These are phyloP conservation scores for Platanthera guangdongensis DNA, from an alignment of 106 monocot genomes.

Conservation along the genomic window DNA sequence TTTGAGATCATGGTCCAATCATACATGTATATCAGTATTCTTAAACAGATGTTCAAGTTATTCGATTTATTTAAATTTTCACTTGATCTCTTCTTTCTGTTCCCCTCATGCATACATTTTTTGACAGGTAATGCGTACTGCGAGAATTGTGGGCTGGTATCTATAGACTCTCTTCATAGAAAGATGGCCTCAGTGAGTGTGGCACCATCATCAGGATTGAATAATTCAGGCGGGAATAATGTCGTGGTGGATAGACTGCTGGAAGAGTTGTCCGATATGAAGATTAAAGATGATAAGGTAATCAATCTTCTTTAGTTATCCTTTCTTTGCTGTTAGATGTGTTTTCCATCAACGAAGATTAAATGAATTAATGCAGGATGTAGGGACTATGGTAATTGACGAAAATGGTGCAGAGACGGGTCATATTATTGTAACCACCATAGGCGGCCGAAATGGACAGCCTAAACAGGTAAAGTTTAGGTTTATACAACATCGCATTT, in stretches of 20 bases:
- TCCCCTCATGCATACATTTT: neutral
- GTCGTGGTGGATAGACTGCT: slow-evolving; percentile 15
- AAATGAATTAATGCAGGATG: slow-evolving; percentile 15
- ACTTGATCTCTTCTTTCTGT: neutral
- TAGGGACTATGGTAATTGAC: slow-evolving; percentile 20
- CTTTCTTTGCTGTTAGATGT: neutral
- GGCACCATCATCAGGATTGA: slow-evolving; percentile 16
- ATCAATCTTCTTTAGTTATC: neutral
- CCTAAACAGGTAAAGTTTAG: slow-evolving; percentile 19
- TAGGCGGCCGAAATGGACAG: slow-evolving; percentile 26
- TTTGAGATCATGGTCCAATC: neutral
- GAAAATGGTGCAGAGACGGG: slow-evolving; percentile 30
- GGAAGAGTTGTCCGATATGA: slow-evolving; percentile 31
- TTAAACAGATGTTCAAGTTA: neutral
- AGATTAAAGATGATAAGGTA: slow-evolving; percentile 38
- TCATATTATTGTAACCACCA: slow-evolving; percentile 29
- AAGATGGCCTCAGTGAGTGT: slow-evolving; percentile 24
- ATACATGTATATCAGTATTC: neutral
- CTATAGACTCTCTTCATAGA: neutral
- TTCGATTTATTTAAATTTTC: neutral
- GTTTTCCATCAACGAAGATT: neutral
- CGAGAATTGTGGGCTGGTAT: neutral
- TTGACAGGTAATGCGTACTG: neutral
- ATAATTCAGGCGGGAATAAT: slow-evolving; percentile 6
- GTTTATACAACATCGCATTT: neutral